phyloP scores from a whole-genome alignment of 2,329 filamentous ascomycete species.

The Westerdykella ornata region DNA sequence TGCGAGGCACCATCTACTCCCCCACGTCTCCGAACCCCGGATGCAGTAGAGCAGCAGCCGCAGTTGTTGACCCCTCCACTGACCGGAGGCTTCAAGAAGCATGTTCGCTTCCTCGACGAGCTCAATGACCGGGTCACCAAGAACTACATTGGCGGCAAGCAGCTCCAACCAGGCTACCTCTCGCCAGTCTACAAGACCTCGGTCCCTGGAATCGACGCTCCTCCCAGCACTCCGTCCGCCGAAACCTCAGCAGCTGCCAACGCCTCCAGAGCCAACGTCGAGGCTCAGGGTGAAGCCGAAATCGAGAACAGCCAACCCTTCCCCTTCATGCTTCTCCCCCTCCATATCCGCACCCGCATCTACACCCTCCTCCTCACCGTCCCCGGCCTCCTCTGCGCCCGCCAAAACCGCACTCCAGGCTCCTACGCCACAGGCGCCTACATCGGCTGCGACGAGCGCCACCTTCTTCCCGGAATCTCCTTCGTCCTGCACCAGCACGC shows the following conservation, averaged over 20 bases:
- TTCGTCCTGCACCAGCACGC: slow-evolving; percentile 14
- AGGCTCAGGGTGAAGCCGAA: no score
- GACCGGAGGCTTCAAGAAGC: slow-evolving; percentile 11
- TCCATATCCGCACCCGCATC: slow-evolving; percentile 14
- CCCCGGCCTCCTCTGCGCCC: slow-evolving; percentile 19
- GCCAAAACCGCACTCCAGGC: slow-evolving; percentile 20
- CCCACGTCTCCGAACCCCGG: no score
- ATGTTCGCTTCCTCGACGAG: slow-evolving; percentile 4
- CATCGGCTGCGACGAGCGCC: slow-evolving; percentile 13
- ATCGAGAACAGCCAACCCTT: background rate
- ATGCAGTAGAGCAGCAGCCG: no score
- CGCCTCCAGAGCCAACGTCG: background rate
- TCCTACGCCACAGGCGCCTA: slow-evolving; percentile 11
- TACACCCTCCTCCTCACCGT: slow-evolving; percentile 20
- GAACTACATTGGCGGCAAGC: no score
- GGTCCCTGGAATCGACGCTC: slow-evolving; percentile 25
- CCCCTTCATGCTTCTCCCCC: slow-evolving; percentile 19
- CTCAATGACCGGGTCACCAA: background rate
- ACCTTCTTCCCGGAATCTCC: slow-evolving; percentile 20
- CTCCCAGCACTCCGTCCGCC: background rate
- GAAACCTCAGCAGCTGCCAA: slow-evolving; percentile 1
- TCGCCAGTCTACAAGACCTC: slow-evolving; percentile 9
- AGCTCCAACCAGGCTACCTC: no score
- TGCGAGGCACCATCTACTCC: no score
- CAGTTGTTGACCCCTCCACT: slow-evolving; percentile 17